These are phyloP conservation scores for Articulospora tetracladia DNA, from an alignment of 495 filamentous ascomycete species.

Conservation along the genomic window DNA sequence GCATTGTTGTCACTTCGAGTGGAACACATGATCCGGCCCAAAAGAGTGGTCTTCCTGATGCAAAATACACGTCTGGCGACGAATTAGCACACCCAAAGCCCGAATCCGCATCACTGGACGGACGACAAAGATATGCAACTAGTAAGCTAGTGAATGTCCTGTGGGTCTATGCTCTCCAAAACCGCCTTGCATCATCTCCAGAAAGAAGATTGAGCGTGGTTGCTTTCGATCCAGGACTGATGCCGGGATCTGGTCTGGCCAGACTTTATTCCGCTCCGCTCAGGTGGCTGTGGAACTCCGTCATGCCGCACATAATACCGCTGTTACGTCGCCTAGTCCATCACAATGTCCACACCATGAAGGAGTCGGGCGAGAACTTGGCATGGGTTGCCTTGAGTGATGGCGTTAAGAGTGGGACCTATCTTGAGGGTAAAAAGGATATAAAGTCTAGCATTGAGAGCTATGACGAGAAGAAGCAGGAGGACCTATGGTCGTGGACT, in stretches of 20 bases:
- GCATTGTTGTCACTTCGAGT: slow-evolving; percentile 36
- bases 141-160: slow-evolving; percentile 24
- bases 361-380: slow-evolving; percentile 34
- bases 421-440: slow-evolving; percentile 35
- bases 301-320: slow-evolving; percentile 34
- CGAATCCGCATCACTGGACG: slow-evolving; percentile 18
- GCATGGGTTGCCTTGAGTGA: slow-evolving; percentile 32
- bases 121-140: slow-evolving; percentile 29
- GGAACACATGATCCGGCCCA: slow-evolving; percentile 32
- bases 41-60: not conserved
- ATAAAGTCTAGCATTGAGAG: slow-evolving; percentile 35
- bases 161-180: slow-evolving; percentile 38
- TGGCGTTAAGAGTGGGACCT: slow-evolving; percentile 29
- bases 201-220: slow-evolving; percentile 32
- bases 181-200: slow-evolving; percentile 23
- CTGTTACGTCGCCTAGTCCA: slow-evolving; percentile 28
- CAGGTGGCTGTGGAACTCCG: slow-evolving; percentile 26
- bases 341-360: slow-evolving; percentile 33
- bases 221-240: slow-evolving; percentile 41
- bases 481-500: slow-evolving; percentile 47
- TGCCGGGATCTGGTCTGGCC: slow-evolving; percentile 42
- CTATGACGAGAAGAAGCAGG: slow-evolving; percentile 38
- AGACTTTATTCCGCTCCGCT: slow-evolving; percentile 21
- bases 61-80: not conserved
- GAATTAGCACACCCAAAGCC: not conserved